Evolutionary conservation across 257 asterid species (phyloP).

Genomic region (Fraxinus anomala): DNA sequence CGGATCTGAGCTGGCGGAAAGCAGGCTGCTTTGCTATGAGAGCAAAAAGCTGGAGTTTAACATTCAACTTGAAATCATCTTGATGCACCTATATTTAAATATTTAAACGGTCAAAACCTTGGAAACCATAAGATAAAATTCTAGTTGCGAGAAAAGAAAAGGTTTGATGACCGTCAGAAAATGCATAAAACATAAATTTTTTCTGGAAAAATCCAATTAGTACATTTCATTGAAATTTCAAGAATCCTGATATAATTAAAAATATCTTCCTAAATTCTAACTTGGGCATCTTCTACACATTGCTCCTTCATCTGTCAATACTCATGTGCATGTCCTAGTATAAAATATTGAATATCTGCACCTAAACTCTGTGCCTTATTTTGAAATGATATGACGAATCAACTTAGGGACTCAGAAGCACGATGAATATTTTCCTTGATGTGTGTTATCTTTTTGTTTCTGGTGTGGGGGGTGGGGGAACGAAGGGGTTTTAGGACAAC

Average conservation of each 20-base stretch:
- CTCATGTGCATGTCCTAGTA: background rate
- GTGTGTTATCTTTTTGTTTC: too few species aligned
- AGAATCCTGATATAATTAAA: background rate
- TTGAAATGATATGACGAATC: background rate
- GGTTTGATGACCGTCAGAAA: background rate
- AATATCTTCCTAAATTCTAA: background rate
- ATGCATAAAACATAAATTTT: constrained; percentile 4
- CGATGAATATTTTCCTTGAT: background rate
- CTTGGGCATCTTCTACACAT: background rate
- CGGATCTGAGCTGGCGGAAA: constrained; percentile 98
- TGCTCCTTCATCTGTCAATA: background rate
- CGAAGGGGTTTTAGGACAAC: background rate
- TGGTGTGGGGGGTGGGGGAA: background rate
- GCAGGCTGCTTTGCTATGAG: constrained; percentile 91
- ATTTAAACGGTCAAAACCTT: constrained; percentile 22
- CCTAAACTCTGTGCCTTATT: background rate
- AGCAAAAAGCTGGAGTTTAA: constrained; percentile 82
- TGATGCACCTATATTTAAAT: constrained; percentile 70
- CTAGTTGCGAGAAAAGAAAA: constrained; percentile 8
- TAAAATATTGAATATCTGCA: background rate
- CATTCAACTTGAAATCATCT: constrained; percentile 86
- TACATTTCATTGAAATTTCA: background rate
- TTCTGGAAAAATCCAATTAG: constrained; percentile 1
- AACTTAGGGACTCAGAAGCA: background rate
- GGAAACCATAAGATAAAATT: background rate